Base-by-base conservation (phyloP, 2,329 filamentous ascomycete species). In the Colletotrichum filicis region DNA sequence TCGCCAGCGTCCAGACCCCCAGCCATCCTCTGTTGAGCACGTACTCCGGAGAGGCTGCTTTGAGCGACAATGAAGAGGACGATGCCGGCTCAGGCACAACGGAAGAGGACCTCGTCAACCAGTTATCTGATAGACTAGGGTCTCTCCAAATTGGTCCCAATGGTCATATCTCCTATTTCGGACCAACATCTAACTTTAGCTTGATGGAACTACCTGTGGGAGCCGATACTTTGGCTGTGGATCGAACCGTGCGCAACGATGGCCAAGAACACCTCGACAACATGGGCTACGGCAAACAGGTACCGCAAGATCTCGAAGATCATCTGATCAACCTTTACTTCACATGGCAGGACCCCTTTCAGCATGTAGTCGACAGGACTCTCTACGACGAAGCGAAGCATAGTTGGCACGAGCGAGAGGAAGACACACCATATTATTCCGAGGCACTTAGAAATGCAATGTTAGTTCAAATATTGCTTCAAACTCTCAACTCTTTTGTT, bases 371-470 rank as follows among this genome's bases (percentile, higher is more conserved):
- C 3, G 75, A 79, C 14, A 74, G 75, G 4, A 52, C 63, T 32
- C 74, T 78, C 37, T 79, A 77, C 52, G 74, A 76, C 11, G 59
- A 78, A 7, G 74, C 74, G 37, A 71, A 75, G 9, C 28, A 55
- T 14, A 60, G 60, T 35, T 71, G 68, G 68, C 19, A 67, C 3
- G 46, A 61, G 26, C 56, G 57, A 0, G 63, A 71, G n/a, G 71
- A 77, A 7, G 76, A 78, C 8, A 78, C 76, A 3, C 76, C 77
- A 0, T 79, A 79, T 57, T 80, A 78, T 57, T 79, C 78, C 0
- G 78, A 80, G 35, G 74, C 79, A 1, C 63, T 80, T 8, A 76
- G 74, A 0, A 80, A 79, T 19, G 76, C 79, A 30, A 79, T 80
- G 79, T 77, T 12, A 68, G 78, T 12, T 72, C 28, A 16, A 28